Percentiles rank a stretch among this genome's conserved stretches.
Conservation (phyloP, 2,329 filamentous ascomycete genomes). For the Sporothrix sp. region DNA sequence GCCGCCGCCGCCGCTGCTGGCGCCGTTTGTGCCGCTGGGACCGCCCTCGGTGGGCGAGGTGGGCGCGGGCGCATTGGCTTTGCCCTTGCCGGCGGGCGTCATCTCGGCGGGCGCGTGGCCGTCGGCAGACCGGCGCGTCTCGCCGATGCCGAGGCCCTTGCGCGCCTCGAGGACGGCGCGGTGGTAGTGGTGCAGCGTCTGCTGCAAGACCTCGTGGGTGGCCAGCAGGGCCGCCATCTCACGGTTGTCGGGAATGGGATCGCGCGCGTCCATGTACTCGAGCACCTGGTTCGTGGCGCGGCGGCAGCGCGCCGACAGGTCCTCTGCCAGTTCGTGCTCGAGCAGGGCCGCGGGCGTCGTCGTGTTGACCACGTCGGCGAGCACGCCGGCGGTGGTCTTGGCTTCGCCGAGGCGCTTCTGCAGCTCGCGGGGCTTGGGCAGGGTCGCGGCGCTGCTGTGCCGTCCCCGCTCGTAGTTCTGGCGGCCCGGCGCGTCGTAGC, state of each 20-base stretch:
- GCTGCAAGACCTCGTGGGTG: constrained; percentile 82
- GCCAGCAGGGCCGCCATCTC: constrained; percentile 91
- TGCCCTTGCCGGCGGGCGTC: constrained; percentile 21
- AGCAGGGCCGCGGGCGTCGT: constrained; percentile 69
- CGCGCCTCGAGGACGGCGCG: constrained; percentile 59
- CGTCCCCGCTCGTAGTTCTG: constrained; percentile 32
- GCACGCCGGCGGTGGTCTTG: constrained; percentile 76
- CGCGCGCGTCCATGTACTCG: constrained; percentile 68
- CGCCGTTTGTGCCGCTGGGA: constrained; percentile 13
- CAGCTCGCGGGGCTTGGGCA: constrained; percentile 67
- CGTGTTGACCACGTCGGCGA: constrained; percentile 84
- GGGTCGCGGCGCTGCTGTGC: constrained; percentile 33
- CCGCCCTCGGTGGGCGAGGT: constrained; percentile 1
- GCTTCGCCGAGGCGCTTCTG: constrained; percentile 81
- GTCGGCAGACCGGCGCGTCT: constrained; percentile 21
- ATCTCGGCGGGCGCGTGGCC: constrained; percentile 20
- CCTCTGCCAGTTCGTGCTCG: constrained; percentile 77
- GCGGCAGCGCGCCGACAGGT: constrained; percentile 81
- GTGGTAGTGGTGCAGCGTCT: constrained; percentile 75
- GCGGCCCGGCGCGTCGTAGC: constrained; percentile 20
- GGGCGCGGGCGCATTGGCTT: constrained; percentile 15
- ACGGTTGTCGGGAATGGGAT: constrained; percentile 79
- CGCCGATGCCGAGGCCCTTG: constrained; percentile 40
- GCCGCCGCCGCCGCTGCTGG: neutral
- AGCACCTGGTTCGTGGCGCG: constrained; percentile 75